Conservation (phyloP, 2,329 filamentous ascomycete genomes). For the Beauveria sp. region DNA sequence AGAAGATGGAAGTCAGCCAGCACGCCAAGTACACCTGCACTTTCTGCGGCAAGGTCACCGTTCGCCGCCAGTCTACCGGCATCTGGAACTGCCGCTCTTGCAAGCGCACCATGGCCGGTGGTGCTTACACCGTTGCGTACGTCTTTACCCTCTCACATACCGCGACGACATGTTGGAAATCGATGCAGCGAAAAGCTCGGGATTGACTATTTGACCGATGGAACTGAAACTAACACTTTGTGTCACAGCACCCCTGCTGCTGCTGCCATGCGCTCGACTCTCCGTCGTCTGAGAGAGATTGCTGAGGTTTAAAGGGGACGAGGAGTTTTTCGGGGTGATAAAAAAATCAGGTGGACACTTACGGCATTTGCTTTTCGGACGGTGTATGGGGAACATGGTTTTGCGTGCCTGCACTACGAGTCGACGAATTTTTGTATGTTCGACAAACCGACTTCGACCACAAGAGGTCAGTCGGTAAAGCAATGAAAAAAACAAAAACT, state of each 20-base stretch:
- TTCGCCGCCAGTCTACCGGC: constrained; percentile 83
- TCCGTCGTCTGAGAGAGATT: constrained; percentile 96
- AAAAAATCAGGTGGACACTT: constrained; percentile 23
- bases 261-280: constrained; percentile 89
- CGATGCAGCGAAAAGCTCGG: neutral
- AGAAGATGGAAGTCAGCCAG: constrained; percentile 99
- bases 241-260: constrained; percentile 75
- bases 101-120: constrained; percentile 68
- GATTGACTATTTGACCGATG: neutral
- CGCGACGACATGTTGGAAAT: neutral
- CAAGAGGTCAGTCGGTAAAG: constrained; percentile 34
- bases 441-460: constrained; percentile 31
- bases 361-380: constrained; percentile 38
- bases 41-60: constrained; percentile 96
- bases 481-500: constrained; percentile 27
- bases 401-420: constrained; percentile 36
- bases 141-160: constrained; percentile 33
- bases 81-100: constrained; percentile 97
- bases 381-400: constrained; percentile 38
- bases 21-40: constrained; percentile 96
- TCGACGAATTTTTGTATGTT: constrained; percentile 30
- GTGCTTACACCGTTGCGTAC: constrained; percentile 95
- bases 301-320: constrained; percentile 70
- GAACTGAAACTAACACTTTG: neutral
- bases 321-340: constrained; percentile 4